Evolutionary conservation across 2,329 filamentous ascomycete genomes (phyloP).

Genomic region (Venturia nashicola): DNA sequence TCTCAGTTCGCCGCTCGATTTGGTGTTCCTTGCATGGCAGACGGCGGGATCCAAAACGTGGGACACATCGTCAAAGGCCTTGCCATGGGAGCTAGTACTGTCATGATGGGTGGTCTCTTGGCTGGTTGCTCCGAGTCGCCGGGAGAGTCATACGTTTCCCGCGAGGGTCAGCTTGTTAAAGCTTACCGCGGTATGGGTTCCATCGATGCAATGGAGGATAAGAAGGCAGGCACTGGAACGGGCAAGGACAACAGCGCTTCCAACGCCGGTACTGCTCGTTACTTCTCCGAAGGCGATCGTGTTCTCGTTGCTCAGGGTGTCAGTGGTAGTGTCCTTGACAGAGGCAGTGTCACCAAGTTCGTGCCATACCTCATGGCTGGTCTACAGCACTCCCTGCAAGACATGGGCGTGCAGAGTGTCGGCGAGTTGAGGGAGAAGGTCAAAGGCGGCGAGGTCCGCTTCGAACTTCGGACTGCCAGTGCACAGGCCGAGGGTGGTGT

Average conservation of each 20-base stretch:
- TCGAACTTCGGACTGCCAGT: constrained; percentile 87
- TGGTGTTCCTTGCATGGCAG: constrained; percentile 94
- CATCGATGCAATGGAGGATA: constrained; percentile 99
- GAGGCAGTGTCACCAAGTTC: constrained; percentile 85
- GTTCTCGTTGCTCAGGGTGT: constrained; percentile 96
- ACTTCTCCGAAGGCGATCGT: constrained; percentile 95
- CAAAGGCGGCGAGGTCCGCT: constrained; percentile 62
- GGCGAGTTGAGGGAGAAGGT: constrained; percentile 65
- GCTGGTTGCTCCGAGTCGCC: constrained; percentile 96
- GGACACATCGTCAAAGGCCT: constrained; percentile 99
- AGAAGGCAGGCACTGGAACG: constrained; percentile 67
- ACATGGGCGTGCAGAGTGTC: constrained; percentile 78
- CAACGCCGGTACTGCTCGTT: constrained; percentile 92
- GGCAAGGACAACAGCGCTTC: constrained; percentile 55
- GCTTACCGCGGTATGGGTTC: constrained; percentile 98
- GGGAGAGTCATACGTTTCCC: constrained; percentile 89
- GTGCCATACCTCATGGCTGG: constrained; percentile 91
- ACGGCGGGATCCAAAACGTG: constrained; percentile 96
- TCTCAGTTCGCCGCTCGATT: constrained; percentile 82
- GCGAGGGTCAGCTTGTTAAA: constrained; percentile 96
- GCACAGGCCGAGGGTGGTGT: constrained; percentile 95
- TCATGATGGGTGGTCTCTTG: constrained; percentile 99
- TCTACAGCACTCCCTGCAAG: constrained; percentile 94
- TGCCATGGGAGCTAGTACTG: constrained; percentile 80
- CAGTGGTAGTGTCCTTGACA: constrained; percentile 70